These are phyloP conservation scores for Leptoxyphium fumago DNA, from an alignment of 2,329 filamentous ascomycete genomes.

Conservation along the genomic window DNA sequence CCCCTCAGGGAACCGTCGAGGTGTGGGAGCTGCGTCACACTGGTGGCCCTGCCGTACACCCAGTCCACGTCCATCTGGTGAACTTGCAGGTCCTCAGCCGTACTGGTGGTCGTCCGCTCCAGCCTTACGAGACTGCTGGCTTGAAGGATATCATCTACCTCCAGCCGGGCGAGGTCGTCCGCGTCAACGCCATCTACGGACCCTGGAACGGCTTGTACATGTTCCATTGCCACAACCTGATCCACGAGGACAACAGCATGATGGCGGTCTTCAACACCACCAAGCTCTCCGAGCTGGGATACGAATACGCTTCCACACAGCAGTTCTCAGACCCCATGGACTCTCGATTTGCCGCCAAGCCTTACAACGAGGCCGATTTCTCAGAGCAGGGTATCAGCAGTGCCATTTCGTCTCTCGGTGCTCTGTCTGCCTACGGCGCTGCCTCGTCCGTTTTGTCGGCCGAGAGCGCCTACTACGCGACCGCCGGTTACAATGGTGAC, in stretches of 20 bases:
- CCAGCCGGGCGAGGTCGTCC: constrained; percentile 34
- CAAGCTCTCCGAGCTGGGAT: constrained; percentile 19
- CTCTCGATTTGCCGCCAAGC: constrained; percentile 8
- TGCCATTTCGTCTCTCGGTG: constrained; percentile 12
- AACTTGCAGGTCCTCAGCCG: constrained; percentile 41
- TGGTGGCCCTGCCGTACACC: constrained; percentile 38
- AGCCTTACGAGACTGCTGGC: constrained; percentile 39
- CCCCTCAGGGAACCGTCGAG: constrained; percentile 33
- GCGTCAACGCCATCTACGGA: constrained; percentile 36
- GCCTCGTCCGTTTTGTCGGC: constrained; percentile 10
- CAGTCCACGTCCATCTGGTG: constrained; percentile 43
- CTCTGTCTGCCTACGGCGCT: constrained; percentile 13
- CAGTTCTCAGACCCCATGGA: constrained; percentile 12
- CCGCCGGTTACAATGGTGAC: constrained; percentile 12
- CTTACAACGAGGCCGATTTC: constrained; percentile 12
- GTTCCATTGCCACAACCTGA: constrained; percentile 33
- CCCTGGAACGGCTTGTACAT: constrained; percentile 37
- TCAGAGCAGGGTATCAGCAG: constrained; percentile 9
- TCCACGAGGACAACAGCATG: constrained; percentile 32
- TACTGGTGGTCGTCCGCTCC: constrained; percentile 29
- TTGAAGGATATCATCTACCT: constrained; percentile 46
- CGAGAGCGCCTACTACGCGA: constrained; percentile 12
- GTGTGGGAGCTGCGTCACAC: constrained; percentile 38
- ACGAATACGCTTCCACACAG: constrained; percentile 10
- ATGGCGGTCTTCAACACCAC: constrained; percentile 30